Evolutionary conservation across 2,329 filamentous ascomycete species (phyloP), one percentile per base, ranked within the genome.

Genomic region (Helminthosporium solani): DNA sequence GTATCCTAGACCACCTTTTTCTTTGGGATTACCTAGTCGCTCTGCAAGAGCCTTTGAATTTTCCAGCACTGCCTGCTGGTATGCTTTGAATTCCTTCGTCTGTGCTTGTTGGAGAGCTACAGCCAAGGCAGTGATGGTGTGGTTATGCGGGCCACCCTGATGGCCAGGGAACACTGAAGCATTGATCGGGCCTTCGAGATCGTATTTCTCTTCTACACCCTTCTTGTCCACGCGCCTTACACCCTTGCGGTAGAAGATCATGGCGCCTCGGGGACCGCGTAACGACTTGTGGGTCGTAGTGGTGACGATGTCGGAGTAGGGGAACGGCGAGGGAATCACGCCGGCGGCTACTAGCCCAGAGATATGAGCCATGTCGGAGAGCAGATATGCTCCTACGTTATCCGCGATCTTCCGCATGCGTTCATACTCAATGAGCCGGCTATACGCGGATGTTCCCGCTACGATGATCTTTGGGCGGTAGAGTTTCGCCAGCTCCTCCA

Each of bases 201-300:
- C 90, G 72, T 96, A 99, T 64, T 91, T 78, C 78, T 92, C 83
- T 77, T 96, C 92, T 66, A 90, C 90, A 51, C 87, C 85, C 82
- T 96, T 96, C 74, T 87, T 78, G 70, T 97, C 89, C 44, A 87
- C 87, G 66, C 87, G 90, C 67, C 92, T 88, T 52, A 96, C 86
- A 54, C 94, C 94, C 80, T 95, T 96, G 75, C 94, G 89, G 85
- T 91, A 99, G 84, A 99, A 99, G 78, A 99, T 99, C 94, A 99
- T 99, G 70, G 94, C 94, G 67, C 94, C 94, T 72, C 94, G 90
- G 49, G 94, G 94, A 49, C 94, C 94, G 75, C 94, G 90, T 61
- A 99, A 87, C 45, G 91, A 96, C 83, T 99, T 99, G 85, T 99
- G 94, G 37, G 94, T 99, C 53, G 94, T 99, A 54, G 94, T 99